These are phyloP conservation scores for Hymenoscyphus salicellus DNA, from an alignment of 2,329 filamentous ascomycete genomes.

Conservation along the genomic window DNA sequence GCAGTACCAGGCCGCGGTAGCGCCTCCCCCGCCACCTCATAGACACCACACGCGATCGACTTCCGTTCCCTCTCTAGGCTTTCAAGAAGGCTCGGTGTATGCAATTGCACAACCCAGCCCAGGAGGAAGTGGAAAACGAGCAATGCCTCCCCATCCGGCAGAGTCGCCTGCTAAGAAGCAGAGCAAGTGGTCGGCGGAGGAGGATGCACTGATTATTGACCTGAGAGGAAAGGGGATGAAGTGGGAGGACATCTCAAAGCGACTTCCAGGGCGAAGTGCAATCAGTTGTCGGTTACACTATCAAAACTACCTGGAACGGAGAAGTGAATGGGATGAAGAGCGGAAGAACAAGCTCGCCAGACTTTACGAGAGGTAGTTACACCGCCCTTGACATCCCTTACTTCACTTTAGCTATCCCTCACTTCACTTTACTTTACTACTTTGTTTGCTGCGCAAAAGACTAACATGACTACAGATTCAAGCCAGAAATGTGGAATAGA, in stretches of 20 bases:
- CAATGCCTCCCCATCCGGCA: constrained; percentile 51
- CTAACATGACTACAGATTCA: constrained; percentile 63
- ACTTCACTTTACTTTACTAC: neutral
- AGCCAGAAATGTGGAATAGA: constrained; percentile 96
- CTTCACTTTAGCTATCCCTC: too few relatives aligned
- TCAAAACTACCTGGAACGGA: constrained; percentile 92
- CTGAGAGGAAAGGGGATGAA: constrained; percentile 90
- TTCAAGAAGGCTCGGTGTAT: constrained; percentile 29
- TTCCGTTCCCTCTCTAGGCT: constrained; percentile 29
- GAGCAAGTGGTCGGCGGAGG: constrained; percentile 93
- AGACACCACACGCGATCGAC: constrained; percentile 34
- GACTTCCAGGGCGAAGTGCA: constrained; percentile 82
- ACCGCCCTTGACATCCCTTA: constrained; percentile 1
- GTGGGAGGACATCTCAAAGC: constrained; percentile 96
- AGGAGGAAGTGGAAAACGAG: constrained; percentile 44
- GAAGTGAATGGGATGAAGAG: constrained; percentile 95
- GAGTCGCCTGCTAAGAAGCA: constrained; percentile 85
- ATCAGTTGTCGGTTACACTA: constrained; percentile 95
- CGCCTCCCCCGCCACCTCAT: constrained; percentile 40
- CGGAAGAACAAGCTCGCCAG: constrained; percentile 94
- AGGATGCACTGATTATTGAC: constrained; percentile 91
- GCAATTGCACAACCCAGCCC: constrained; percentile 22
- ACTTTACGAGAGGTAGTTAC: constrained; percentile 83
- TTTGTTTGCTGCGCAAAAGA: constrained; percentile 5
- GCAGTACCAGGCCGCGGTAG: constrained; percentile 26